phyloP scores from a whole-genome alignment of 2,329 filamentous ascomycete genomes.

The Fusarium sp. region DNA sequence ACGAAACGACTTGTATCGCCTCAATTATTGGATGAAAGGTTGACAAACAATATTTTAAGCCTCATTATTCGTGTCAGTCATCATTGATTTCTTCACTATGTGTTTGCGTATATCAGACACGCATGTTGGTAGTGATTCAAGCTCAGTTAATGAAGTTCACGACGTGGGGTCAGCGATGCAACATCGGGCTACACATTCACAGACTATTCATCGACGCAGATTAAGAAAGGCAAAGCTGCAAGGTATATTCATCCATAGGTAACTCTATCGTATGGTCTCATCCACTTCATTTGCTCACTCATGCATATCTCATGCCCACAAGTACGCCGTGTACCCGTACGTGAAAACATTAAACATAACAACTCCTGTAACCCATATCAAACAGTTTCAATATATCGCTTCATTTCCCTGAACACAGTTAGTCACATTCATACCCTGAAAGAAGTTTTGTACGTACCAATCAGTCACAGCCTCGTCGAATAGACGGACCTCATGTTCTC shows the following conservation, averaged over 20 bases:
- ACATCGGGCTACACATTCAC: not conserved
- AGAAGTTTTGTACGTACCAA: constrained; percentile 71
- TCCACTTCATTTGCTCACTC: constrained; percentile 10
- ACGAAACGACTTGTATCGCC: not conserved
- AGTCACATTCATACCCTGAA: not conserved
- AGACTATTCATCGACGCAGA: not conserved
- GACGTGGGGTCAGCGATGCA: not conserved
- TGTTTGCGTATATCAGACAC: too few relatives aligned
- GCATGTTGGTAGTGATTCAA: not conserved
- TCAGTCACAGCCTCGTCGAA: constrained; percentile 98
- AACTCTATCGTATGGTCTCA: constrained; percentile 13
- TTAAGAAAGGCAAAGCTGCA: not conserved
- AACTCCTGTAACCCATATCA: constrained; percentile 37
- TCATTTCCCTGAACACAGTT: constrained; percentile 71
- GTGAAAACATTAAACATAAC: constrained; percentile 8
- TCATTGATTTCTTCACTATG: too few relatives aligned
- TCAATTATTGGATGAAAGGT: not conserved
- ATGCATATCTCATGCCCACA: constrained; percentile 21
- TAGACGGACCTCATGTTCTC: constrained; percentile 88
- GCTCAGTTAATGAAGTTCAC: not conserved
- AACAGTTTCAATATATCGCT: constrained; percentile 83
- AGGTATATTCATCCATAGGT: constrained; percentile 40
- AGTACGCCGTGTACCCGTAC: constrained; percentile 33
- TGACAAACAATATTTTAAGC: not conserved
- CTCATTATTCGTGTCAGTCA: too few relatives aligned